A percentile compares a stretch with the other conserved stretches of the same genome.
These are phyloP conservation scores for Leccinum subgranulosum DNA, from an alignment of 768 basidiomycete genomes.

Conservation along the genomic window DNA sequence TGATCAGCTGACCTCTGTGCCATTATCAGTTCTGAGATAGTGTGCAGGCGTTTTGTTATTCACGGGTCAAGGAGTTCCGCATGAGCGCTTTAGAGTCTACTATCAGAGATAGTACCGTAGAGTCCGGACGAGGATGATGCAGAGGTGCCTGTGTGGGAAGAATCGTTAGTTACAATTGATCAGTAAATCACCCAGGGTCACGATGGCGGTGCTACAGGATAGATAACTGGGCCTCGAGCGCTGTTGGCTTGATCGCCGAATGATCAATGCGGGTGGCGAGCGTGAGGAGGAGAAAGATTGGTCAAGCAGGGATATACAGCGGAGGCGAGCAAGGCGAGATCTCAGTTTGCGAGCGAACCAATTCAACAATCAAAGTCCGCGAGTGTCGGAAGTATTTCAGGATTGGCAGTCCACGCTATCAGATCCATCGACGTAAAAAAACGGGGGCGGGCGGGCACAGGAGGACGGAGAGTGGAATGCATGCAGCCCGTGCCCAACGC, in stretches of 20 bases:
- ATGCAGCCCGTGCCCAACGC: slow-evolving; percentile 4
- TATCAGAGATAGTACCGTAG: not conserved
- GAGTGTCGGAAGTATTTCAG: slow-evolving; percentile 24
- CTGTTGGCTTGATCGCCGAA: slow-evolving; percentile 5
- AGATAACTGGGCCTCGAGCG: slow-evolving; percentile 6
- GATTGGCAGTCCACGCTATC: slow-evolving; percentile 3
- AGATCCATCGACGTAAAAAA: slow-evolving; percentile 20
- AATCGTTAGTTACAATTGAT: not conserved
- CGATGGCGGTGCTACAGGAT: slow-evolving; percentile 15
- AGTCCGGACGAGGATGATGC: not conserved
- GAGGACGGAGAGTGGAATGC: slow-evolving; percentile 1
- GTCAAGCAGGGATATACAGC: not conserved
- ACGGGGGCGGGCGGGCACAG: not conserved
- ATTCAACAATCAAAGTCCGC: slow-evolving; percentile 23
- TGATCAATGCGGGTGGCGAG: slow-evolving; percentile 4
- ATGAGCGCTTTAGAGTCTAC: not conserved
- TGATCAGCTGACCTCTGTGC: slow-evolving; percentile 16
- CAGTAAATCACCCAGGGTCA: slow-evolving; percentile 2
- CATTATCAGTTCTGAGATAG: slow-evolving; percentile 6
- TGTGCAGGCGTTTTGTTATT: not conserved
- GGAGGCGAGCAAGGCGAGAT: not conserved
- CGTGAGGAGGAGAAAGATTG: not conserved
- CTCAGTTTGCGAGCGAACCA: not conserved
- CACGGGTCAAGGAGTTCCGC: slow-evolving; percentile 6
- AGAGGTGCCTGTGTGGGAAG: not conserved